A percentile compares a stretch with the other conserved stretches of the same genome.
Evolutionary conservation across 306 rosid species (phyloP).

Genomic region (Oxytropis ochrocephala): DNA sequence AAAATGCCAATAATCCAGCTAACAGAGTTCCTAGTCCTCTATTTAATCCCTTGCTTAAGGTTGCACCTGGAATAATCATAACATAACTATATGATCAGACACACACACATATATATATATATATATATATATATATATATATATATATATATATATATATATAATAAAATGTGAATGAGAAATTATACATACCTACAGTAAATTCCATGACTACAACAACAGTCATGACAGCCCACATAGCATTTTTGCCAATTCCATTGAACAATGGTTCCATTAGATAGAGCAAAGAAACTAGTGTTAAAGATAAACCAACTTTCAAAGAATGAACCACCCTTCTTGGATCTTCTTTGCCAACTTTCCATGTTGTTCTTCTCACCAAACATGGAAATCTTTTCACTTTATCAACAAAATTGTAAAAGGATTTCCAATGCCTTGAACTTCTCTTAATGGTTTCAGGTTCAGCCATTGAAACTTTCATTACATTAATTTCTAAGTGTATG

Average conservation of each 20-base stretch:
- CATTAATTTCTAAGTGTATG: neutral
- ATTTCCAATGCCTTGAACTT: slow-evolving; percentile 22
- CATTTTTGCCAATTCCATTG: slow-evolving; percentile 57
- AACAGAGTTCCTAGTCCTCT: slow-evolving; percentile 84
- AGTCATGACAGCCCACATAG: slow-evolving; percentile 96
- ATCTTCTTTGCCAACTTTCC: slow-evolving; percentile 67
- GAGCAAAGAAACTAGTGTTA: slow-evolving; percentile 68
- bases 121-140: too few species aligned
- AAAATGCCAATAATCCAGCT: slow-evolving; percentile 76
- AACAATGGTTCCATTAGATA: slow-evolving; percentile 65
- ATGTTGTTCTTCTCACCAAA: slow-evolving; percentile 30
- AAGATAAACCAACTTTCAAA: slow-evolving; percentile 69
- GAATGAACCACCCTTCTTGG: slow-evolving; percentile 77
- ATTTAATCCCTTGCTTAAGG: slow-evolving; percentile 86
- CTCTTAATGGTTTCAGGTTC: slow-evolving; percentile 17
- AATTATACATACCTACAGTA: slow-evolving; percentile 52
- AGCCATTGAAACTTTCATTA: slow-evolving; percentile 32
- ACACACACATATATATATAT: neutral
- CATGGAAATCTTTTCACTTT: slow-evolving; percentile 37
- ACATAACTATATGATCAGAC: neutral
- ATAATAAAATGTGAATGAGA: too few species aligned
- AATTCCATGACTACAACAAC: slow-evolving; percentile 91
- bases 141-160: too few species aligned
- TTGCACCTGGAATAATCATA: slow-evolving; percentile 55
- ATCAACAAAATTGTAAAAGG: slow-evolving; percentile 12